These are phyloP conservation scores for Talaromyces islandicus DNA, from an alignment of 2,329 filamentous ascomycete species.

Conservation along the genomic window DNA sequence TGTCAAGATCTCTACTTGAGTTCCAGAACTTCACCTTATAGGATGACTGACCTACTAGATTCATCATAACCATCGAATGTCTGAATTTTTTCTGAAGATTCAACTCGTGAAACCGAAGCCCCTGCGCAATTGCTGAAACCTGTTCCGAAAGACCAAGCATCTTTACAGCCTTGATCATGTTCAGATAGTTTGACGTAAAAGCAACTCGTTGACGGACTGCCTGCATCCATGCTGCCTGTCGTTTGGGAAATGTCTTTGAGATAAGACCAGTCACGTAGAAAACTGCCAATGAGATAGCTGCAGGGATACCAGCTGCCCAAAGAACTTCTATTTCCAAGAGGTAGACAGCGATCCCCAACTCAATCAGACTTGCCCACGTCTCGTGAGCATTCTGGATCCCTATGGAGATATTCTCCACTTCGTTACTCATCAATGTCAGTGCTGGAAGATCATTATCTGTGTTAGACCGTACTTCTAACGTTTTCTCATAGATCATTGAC, in stretches of 20 bases:
- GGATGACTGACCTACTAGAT: slow-evolving; percentile 30
- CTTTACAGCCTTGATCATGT: slow-evolving; percentile 48
- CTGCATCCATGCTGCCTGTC: slow-evolving; percentile 9
- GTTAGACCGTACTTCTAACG: slow-evolving; percentile 22
- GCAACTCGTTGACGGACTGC: slow-evolving; percentile 4
- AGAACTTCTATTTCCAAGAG: slow-evolving; percentile 37
- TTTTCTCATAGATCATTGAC: slow-evolving; percentile 45
- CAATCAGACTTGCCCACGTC: slow-evolving; percentile 39
- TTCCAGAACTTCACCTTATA: no score
- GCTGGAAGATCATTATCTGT: slow-evolving; percentile 30
- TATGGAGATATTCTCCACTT: slow-evolving; percentile 38
- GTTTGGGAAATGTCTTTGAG: slow-evolving; percentile 11
- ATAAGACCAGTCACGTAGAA: slow-evolving; percentile 7
- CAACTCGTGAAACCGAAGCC: slow-evolving; percentile 35
- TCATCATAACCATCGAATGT: slow-evolving; percentile 35
- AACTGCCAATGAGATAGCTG: slow-evolving; percentile 37
- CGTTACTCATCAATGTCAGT: slow-evolving; percentile 41
- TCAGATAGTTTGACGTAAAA: slow-evolving; percentile 31
- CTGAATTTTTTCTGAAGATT: slow-evolving; percentile 36
- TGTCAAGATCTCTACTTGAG: no score
- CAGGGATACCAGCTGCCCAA: slow-evolving; percentile 37
- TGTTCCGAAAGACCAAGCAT: slow-evolving; percentile 42
- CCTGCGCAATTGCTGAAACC: slow-evolving; percentile 31
- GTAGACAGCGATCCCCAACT: slow-evolving; percentile 43
- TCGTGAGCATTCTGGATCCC: slow-evolving; percentile 39